phyloP scores from a whole-genome alignment of 306 rosid genomes.

The Cicer judaicum region DNA sequence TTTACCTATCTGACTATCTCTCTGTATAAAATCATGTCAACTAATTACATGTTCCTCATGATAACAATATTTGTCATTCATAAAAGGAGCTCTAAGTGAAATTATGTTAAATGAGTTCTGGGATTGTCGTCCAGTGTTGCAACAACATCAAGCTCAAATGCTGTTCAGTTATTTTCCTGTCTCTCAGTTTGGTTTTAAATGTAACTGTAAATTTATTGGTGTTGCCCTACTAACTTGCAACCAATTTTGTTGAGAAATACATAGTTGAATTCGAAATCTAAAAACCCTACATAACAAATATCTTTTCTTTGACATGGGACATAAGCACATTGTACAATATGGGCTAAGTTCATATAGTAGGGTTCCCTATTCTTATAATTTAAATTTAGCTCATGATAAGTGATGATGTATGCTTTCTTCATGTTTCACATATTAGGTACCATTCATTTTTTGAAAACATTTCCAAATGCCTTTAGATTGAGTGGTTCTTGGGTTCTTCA shows the following conservation, averaged over 20 bases:
- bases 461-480: constrained; percentile 32
- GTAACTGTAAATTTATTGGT: neutral
- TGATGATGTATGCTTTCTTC: constrained; percentile 3
- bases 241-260: constrained; percentile 12
- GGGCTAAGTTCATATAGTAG: constrained; percentile 20
- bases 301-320: constrained; percentile 25
- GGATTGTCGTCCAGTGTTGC: constrained; percentile 18
- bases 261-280: constrained; percentile 14
- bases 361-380: constrained; percentile 25
- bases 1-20: constrained; percentile 17
- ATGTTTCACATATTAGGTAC: constrained; percentile 18
- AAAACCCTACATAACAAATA: constrained; percentile 20
- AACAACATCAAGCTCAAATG: constrained; percentile 32
- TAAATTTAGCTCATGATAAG: constrained; percentile 22
- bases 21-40: neutral
- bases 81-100: constrained; percentile 23
- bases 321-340: neutral
- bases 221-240: neutral
- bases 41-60: constrained; percentile 5
- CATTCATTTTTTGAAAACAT: constrained; percentile 5
- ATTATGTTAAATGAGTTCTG: constrained; percentile 31
- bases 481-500: constrained; percentile 19
- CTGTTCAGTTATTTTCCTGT: neutral
- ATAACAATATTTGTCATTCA: constrained; percentile 3
- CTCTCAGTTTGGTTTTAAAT: constrained; percentile 16